These are phyloP conservation scores for Pelargonium nanum DNA, from an alignment of 345 rosid species.

Conservation along the genomic window DNA sequence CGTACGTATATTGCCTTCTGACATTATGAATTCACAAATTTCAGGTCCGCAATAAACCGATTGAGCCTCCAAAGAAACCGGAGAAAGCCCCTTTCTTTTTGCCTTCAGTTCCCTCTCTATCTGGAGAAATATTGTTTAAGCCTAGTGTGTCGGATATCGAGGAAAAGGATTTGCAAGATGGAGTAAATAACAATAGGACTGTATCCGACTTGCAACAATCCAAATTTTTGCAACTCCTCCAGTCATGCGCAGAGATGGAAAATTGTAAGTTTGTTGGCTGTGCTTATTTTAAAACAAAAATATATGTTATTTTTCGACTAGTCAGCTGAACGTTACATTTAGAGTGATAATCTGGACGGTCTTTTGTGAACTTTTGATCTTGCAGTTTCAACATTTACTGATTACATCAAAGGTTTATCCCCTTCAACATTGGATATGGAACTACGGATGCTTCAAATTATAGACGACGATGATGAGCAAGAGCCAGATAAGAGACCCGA, in stretches of 20 bases:
- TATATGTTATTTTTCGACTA: too few species aligned
- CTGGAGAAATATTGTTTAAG: slow-evolving; percentile 75
- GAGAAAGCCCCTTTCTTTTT: slow-evolving; percentile 86
- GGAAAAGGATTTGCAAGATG: slow-evolving; percentile 25
- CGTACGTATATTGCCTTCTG: background rate
- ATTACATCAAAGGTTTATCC: slow-evolving; percentile 73
- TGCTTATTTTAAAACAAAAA: too few species aligned
- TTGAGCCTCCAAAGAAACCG: slow-evolving; percentile 86
- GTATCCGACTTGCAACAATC: slow-evolving; percentile 26
- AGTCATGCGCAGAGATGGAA: slow-evolving; percentile 39
- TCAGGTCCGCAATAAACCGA: slow-evolving; percentile 81
- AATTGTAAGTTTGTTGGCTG: slow-evolving; percentile 39
- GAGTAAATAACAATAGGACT: slow-evolving; percentile 18
- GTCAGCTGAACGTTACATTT: too few species aligned
- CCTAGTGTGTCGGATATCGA: slow-evolving; percentile 36
- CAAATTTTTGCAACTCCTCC: slow-evolving; percentile 51
- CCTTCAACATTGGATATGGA: slow-evolving; percentile 85
- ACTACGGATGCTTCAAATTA: slow-evolving; percentile 81
- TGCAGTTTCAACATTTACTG: slow-evolving; percentile 67
- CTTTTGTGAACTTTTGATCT: slow-evolving; percentile 9
- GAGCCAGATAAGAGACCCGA: slow-evolving; percentile 56
- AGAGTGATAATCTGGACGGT: slow-evolving; percentile 4
- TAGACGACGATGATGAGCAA: slow-evolving; percentile 55
- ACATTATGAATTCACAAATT: slow-evolving; percentile 1
- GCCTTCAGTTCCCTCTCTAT: slow-evolving; percentile 75